Evolutionary conservation across 371 early-diverging fungal genomes (phyloP).

Genomic region (Parasitella parasitica): DNA sequence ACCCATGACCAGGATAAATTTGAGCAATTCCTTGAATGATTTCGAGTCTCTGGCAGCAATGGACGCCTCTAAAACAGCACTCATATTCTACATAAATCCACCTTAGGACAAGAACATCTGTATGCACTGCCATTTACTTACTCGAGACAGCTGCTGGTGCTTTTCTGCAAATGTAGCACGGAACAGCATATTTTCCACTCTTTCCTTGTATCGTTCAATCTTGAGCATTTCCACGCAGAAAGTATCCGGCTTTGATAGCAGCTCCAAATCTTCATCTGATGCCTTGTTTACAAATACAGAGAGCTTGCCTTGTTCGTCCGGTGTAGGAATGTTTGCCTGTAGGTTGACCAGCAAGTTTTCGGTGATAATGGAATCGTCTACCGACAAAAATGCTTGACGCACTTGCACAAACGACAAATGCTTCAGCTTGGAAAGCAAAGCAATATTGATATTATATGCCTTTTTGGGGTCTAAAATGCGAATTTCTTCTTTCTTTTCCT

Average conservation of each 20-base stretch:
- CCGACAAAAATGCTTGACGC: constrained; percentile 53
- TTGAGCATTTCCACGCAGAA: constrained; percentile 88
- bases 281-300: constrained; percentile 68
- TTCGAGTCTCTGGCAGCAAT: constrained; percentile 52
- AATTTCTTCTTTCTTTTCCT: constrained; percentile 51
- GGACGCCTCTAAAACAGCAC: constrained; percentile 53
- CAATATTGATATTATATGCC: constrained; percentile 77
- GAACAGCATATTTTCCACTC: constrained; percentile 75
- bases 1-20: constrained; percentile 82
- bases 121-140: constrained; percentile 22
- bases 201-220: constrained; percentile 78
- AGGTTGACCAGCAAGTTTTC: constrained; percentile 69
- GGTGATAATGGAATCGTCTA: constrained; percentile 65
- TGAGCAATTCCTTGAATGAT: constrained; percentile 53
- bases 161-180: constrained; percentile 77
- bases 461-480: constrained; percentile 74
- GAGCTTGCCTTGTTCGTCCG: constrained; percentile 76
- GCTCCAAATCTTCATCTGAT: constrained; percentile 60
- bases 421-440: constrained; percentile 69
- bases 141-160: constrained; percentile 66
- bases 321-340: constrained; percentile 65
- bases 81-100: constrained; percentile 41
- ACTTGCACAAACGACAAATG: constrained; percentile 62
- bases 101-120: neutral
- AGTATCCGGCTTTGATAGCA: constrained; percentile 76